Evolutionary conservation across 176 grass and related monocot genomes (phyloP).

Genomic region (Tuctoria greenei): DNA sequence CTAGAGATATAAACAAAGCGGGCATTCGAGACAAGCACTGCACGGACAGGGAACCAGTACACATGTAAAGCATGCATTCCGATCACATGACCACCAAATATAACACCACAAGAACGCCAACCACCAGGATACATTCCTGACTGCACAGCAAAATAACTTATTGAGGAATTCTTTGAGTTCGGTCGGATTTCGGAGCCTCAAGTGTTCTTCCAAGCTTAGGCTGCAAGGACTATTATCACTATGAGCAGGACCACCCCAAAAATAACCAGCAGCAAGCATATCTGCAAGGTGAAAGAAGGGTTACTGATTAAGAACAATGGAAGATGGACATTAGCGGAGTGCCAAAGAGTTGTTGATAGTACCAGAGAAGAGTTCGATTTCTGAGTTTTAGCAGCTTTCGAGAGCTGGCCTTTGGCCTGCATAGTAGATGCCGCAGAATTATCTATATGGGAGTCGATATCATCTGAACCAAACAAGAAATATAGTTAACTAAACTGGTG

Average conservation of each 20-base stretch:
- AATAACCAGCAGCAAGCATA: slow-evolving; percentile 90
- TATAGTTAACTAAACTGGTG: slow-evolving; percentile 7
- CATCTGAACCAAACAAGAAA: slow-evolving; percentile 50
- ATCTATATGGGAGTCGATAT: slow-evolving; percentile 71
- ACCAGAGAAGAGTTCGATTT: slow-evolving; percentile 92
- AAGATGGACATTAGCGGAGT: neutral
- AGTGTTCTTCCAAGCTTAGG: slow-evolving; percentile 46
- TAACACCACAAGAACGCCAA: slow-evolving; percentile 31
- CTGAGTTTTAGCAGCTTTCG: slow-evolving; percentile 83
- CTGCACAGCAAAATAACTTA: slow-evolving; percentile 53
- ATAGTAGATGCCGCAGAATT: slow-evolving; percentile 56
- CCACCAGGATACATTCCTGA: slow-evolving; percentile 38
- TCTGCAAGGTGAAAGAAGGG: slow-evolving; percentile 44
- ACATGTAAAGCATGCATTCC: slow-evolving; percentile 36
- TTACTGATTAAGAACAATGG: neutral
- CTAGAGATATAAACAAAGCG: neutral
- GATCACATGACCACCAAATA: slow-evolving; percentile 27
- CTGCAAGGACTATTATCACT: slow-evolving; percentile 90
- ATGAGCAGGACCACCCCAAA: slow-evolving; percentile 92
- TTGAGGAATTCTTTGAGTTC: slow-evolving; percentile 41
- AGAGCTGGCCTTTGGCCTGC: slow-evolving; percentile 77
- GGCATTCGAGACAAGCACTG: neutral
- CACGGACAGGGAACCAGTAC: slow-evolving; percentile 11
- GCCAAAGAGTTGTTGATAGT: neutral
- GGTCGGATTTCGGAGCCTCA: slow-evolving; percentile 17